Evolutionary conservation across 257 asterid species (phyloP).

Genomic region (Linaria vulgaris): DNA sequence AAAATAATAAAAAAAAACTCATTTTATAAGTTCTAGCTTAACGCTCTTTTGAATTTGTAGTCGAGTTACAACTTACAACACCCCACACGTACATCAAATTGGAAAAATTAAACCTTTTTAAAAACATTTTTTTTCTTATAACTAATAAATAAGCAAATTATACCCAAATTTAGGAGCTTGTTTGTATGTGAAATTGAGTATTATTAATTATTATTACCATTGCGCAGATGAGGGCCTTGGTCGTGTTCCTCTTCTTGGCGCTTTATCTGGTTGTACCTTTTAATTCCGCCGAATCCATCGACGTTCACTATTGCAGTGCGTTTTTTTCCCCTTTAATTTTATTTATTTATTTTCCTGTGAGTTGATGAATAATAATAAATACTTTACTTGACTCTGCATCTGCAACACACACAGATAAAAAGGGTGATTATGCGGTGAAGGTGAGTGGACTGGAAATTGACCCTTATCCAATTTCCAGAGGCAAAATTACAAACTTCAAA

Average conservation of each 20-base stretch:
- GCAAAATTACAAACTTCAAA: slow-evolving; percentile 57
- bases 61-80: too few relatives aligned
- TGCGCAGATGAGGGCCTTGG: slow-evolving; percentile 40
- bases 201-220: not conserved
- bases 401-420: slow-evolving; percentile 54
- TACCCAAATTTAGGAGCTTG: too few relatives aligned
- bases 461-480: slow-evolving; percentile 66
- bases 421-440: slow-evolving; percentile 57
- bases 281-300: slow-evolving; percentile 35
- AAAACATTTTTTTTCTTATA: too few relatives aligned
- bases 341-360: not conserved
- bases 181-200: too few relatives aligned
- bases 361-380: slow-evolving; percentile 1
- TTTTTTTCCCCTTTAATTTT: not conserved
- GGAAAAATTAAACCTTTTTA: too few relatives aligned
- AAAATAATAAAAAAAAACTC: too few relatives aligned
- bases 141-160: too few relatives aligned
- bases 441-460: slow-evolving; percentile 59
- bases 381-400: too few relatives aligned
- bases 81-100: too few relatives aligned
- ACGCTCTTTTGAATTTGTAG: too few relatives aligned
- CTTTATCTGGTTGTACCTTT: slow-evolving; percentile 37
- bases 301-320: slow-evolving; percentile 47
- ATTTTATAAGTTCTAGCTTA: too few relatives aligned
- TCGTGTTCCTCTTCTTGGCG: slow-evolving; percentile 29